Conservation (phyloP, 2,329 filamentous ascomycete species). For the Sphaerulina populicola region DNA sequence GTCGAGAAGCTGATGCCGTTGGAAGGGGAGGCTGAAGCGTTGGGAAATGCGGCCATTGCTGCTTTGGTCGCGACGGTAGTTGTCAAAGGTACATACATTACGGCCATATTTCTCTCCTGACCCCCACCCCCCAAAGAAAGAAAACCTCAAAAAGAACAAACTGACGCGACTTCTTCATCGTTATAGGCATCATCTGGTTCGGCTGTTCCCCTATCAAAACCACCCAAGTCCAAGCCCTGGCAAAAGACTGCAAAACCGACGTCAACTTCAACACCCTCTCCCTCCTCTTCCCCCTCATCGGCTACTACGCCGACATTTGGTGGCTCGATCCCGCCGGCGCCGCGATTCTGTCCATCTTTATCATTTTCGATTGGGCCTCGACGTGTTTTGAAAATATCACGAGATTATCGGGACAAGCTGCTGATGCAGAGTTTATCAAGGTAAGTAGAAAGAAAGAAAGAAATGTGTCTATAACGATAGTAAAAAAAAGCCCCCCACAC, state of each 20-base stretch:
- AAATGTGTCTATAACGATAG: no score
- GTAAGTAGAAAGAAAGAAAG: not conserved
- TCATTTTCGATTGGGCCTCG: slow-evolving; percentile 58
- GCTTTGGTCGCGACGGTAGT: slow-evolving; percentile 52
- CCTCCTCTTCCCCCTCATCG: slow-evolving; percentile 55
- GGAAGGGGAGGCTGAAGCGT: slow-evolving; percentile 42
- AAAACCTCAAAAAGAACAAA: no score
- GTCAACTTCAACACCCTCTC: slow-evolving; percentile 58
- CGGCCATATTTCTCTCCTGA: not conserved
- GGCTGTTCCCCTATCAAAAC: slow-evolving; percentile 54
- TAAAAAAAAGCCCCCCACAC: no score
- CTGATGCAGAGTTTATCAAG: slow-evolving; percentile 44
- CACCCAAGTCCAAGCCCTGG: slow-evolving; percentile 55
- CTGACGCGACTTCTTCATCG: not conserved
- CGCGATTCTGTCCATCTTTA: slow-evolving; percentile 54
- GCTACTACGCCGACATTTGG: slow-evolving; percentile 52
- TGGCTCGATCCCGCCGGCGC: slow-evolving; percentile 60
- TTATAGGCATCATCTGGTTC: slow-evolving; percentile 46
- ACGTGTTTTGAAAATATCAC: slow-evolving; percentile 54
- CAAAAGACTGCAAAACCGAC: slow-evolving; percentile 56
- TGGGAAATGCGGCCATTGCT: slow-evolving; percentile 48
- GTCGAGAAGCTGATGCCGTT: slow-evolving; percentile 48
- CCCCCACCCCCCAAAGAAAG: no score
- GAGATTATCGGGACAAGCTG: slow-evolving; percentile 51
- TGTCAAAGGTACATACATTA: slow-evolving; percentile 40